These are phyloP conservation scores for Oryza coarctata DNA, from an alignment of 176 grass and related monocot genomes.

Conservation along the genomic window DNA sequence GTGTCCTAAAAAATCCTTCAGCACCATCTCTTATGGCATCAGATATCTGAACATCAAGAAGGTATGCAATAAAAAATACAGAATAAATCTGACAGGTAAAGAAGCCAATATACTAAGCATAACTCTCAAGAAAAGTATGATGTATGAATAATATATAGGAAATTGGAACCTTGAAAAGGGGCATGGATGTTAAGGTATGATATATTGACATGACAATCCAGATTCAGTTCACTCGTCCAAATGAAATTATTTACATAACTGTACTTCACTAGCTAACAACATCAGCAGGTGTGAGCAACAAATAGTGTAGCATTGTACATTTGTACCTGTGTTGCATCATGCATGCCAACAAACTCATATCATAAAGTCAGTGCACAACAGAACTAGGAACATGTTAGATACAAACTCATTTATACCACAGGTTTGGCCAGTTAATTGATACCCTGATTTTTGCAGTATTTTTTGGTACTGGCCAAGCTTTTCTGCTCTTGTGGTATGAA, in stretches of 20 bases:
- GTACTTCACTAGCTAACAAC: neutral
- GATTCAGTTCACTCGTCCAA: neutral
- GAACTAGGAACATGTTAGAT: neutral
- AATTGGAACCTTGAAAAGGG: neutral
- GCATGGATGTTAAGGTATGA: neutral
- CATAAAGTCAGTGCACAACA: conserved; percentile 7
- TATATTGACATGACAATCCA: neutral
- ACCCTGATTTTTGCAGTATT: neutral
- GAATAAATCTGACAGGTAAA: conserved; percentile 20
- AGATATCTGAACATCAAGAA: conserved; percentile 78
- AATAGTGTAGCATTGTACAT: neutral
- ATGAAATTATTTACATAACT: conserved; percentile 21
- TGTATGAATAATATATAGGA: conserved; percentile 2
- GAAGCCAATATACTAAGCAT: conserved; percentile 9
- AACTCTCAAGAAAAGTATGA: neutral
- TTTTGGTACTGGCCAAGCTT: neutral
- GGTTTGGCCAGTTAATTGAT: neutral
- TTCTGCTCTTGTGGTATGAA: neutral
- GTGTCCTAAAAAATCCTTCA: conserved; percentile 98
- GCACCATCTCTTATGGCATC: conserved; percentile 98
- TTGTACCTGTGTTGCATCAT: neutral
- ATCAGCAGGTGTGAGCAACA: neutral
- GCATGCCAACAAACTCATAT: conserved; percentile 6
- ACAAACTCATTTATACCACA: neutral
- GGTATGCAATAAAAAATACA: conserved; percentile 5